Conservation (phyloP, 768 basidiomycete species). For the Artomyces pyxidatus region DNA sequence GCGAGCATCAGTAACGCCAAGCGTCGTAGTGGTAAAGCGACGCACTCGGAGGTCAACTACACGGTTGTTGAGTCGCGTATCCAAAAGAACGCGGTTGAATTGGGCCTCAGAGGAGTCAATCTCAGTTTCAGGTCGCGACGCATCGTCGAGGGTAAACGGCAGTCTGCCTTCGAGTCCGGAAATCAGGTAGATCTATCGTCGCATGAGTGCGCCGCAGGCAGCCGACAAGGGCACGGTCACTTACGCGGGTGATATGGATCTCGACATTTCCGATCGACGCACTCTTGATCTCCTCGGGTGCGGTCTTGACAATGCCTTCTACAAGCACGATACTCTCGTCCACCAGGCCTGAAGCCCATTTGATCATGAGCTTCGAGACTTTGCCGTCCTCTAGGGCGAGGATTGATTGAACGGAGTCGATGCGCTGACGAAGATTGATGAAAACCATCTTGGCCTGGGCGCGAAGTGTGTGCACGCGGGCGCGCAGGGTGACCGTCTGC, state of each 20-base stretch:
- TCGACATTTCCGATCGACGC: conserved; percentile 85
- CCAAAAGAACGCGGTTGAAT: conserved; percentile 76
- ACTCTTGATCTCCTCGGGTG: conserved; percentile 83
- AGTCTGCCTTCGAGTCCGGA: conserved; percentile 72
- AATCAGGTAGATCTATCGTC: conserved; percentile 64
- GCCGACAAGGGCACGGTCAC: too few relatives aligned
- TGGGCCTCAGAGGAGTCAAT: conserved; percentile 50
- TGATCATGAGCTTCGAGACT: conserved; percentile 96
- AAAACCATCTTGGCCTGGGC: conserved; percentile 96
- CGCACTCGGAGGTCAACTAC: conserved; percentile 87
- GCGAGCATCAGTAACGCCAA: conserved; percentile 4
- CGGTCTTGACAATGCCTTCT: conserved; percentile 73
- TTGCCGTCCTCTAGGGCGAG: conserved; percentile 61
- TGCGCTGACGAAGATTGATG: conserved; percentile 83
- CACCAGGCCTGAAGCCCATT: conserved; percentile 72
- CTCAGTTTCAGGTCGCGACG: conserved; percentile 73
- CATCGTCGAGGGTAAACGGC: conserved; percentile 92
- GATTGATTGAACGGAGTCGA: conserved; percentile 80
- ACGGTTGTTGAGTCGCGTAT: conserved; percentile 92
- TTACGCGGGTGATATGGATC: conserved; percentile 73
- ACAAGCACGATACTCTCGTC: conserved; percentile 90
- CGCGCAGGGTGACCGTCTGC: conserved; percentile 75
- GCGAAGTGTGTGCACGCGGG: conserved; percentile 85
- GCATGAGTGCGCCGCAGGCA: too few relatives aligned
- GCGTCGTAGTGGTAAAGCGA: conserved; percentile 10